phyloP scores from a whole-genome alignment of 2,329 filamentous ascomycete genomes.

The Colletotrichum plurivorum region DNA sequence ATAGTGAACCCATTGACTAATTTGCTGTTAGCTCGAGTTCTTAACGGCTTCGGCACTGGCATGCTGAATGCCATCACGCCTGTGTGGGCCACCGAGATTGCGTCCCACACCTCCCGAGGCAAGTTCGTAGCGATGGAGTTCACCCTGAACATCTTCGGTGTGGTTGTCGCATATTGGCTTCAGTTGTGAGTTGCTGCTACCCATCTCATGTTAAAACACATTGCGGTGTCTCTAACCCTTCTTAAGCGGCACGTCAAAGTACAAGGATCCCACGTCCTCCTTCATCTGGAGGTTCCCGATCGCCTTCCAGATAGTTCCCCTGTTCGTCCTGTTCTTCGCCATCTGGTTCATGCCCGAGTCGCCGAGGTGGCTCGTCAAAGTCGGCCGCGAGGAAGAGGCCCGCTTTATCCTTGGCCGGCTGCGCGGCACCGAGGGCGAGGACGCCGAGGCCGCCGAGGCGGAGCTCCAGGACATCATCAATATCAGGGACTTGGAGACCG shows the following conservation, averaged over 20 bases:
- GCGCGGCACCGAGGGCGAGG: constrained; percentile 64
- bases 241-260: constrained; percentile 42
- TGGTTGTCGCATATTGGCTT: constrained; percentile 69
- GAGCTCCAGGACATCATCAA: constrained; percentile 79
- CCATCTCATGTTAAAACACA: no score
- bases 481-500: constrained; percentile 68
- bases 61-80: constrained; percentile 79
- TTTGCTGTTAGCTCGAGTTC: constrained; percentile 59
- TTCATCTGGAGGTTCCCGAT: constrained; percentile 79
- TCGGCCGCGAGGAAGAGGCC: constrained; percentile 76
- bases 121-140: constrained; percentile 81
- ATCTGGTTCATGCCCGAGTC: constrained; percentile 81
- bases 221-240: neutral
- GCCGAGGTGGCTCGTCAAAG: constrained; percentile 77
- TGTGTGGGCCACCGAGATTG: constrained; percentile 80
- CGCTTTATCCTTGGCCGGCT: constrained; percentile 75
- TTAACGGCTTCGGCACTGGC: constrained; percentile 78
- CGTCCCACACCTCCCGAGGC: constrained; percentile 77
- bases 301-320: constrained; percentile 77
- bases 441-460: constrained; percentile 65
- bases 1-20: neutral
- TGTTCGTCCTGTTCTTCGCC: constrained; percentile 67
- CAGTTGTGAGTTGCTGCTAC: constrained; percentile 58
- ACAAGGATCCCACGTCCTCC: constrained; percentile 66
- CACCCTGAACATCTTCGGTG: constrained; percentile 67